These are phyloP conservation scores for Wallacemonas sp. DNA, from an alignment of 208 protist species.

Conservation along the genomic window DNA sequence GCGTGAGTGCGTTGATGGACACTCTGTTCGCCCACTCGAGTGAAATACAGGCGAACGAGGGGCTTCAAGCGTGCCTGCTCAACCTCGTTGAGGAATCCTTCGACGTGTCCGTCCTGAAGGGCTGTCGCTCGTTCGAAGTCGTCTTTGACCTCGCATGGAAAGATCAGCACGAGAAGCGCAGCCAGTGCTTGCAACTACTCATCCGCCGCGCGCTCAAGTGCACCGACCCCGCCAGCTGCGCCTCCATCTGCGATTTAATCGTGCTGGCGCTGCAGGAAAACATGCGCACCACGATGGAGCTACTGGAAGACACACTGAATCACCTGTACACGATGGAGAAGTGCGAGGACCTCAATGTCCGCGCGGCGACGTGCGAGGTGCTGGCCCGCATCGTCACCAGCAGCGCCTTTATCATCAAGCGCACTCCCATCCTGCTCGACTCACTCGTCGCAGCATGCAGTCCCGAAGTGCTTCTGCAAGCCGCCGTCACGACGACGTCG, in stretches of 20 bases:
- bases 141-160: conserved; percentile 80
- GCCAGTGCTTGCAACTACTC: conserved; percentile 58
- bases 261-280: conserved; percentile 75
- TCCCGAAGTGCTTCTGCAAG: conserved; percentile 46
- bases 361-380: conserved; percentile 65
- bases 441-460: conserved; percentile 49
- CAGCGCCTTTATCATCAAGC: conserved; percentile 59
- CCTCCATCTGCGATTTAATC: conserved; percentile 39
- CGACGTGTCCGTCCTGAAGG: conserved; percentile 53
- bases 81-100: conserved; percentile 67
- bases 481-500: conserved; percentile 52
- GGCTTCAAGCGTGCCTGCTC: conserved; percentile 62
- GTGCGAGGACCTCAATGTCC: conserved; percentile 23
- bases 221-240: conserved; percentile 42
- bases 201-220: conserved; percentile 54
- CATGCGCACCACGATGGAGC: conserved; percentile 66
- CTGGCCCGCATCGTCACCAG: conserved; percentile 65
- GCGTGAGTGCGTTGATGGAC: conserved; percentile 69
- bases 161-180: conserved; percentile 81
- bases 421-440: conserved; percentile 73
- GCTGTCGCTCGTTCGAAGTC: conserved; percentile 69
- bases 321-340: conserved; percentile 31
- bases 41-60: conserved; percentile 53
- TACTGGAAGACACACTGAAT: conserved; percentile 51
- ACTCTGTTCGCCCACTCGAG: conserved; percentile 69